A percentile compares a stretch with the other conserved stretches of the same genome.
Evolutionary conservation across 371 early-diverging fungal genomes (phyloP).

Genomic region (Actinomortierella wolfii): DNA sequence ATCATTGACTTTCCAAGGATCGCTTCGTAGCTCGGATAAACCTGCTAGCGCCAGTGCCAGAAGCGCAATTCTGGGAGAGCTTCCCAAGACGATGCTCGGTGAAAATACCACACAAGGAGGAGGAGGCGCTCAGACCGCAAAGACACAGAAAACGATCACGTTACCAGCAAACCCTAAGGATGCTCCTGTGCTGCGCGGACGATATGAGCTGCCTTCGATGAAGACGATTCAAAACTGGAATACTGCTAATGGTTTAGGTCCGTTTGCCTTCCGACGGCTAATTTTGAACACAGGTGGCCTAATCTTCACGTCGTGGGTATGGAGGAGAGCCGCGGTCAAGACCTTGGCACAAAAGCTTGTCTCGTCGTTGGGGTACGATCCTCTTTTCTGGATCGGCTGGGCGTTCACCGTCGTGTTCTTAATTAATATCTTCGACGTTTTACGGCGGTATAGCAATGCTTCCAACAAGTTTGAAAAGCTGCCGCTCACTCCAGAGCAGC

Average conservation of each 20-base stretch:
- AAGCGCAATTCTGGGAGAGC: neutral
- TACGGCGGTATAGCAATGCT: constrained; percentile 21
- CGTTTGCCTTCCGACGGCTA: constrained; percentile 32
- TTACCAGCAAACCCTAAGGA: constrained; percentile 25
- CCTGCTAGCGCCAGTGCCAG: constrained; percentile 4
- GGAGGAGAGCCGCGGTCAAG: too few relatives aligned
- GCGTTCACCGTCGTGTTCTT: constrained; percentile 7
- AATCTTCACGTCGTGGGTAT: constrained; percentile 1
- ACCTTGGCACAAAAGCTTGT: too few relatives aligned
- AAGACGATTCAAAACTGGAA: constrained; percentile 41
- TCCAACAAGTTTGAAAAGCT: constrained; percentile 40
- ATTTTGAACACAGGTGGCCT: constrained; percentile 20
- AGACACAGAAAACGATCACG: constrained; percentile 9
- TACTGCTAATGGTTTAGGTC: constrained; percentile 22
- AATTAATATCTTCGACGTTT: constrained; percentile 27
- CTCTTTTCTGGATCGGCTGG: constrained; percentile 19
- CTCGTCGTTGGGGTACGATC: too few relatives aligned
- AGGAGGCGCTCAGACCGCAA: constrained; percentile 6
- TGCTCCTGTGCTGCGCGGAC: constrained; percentile 30
- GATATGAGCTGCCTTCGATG: constrained; percentile 38
- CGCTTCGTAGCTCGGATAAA: constrained; percentile 13
- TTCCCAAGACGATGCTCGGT: too few relatives aligned
- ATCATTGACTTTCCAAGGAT: constrained; percentile 24
- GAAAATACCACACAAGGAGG: constrained; percentile 17
- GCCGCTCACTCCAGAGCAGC: constrained; percentile 38